Evolutionary conservation across 176 grass and related monocot species (phyloP).

Genomic region (barley (Hordeum vulgare)): MorexV3_pseudomolecules_assembly NC_058522.1:458389145-458389644

Average conservation of each 20-base stretch:
- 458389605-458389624: too few relatives aligned
- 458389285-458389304: not conserved
- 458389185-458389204: not conserved
- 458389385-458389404: not conserved
- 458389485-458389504: not conserved
- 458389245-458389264: not conserved
- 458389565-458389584: too few relatives aligned
- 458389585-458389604: too few relatives aligned
- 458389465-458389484: not conserved
- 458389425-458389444: not conserved
- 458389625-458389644: too few relatives aligned
- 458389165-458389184: not conserved
- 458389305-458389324: not conserved
- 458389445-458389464: not conserved
- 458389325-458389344: not conserved
- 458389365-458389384: not conserved
- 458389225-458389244: not conserved
- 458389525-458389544: too few relatives aligned
- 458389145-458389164: too few relatives aligned
- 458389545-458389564: too few relatives aligned
- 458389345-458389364: not conserved
- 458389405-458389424: not conserved
- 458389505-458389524: too few relatives aligned
- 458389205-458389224: not conserved
- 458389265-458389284: not conserved